Conservation (phyloP, 2,329 filamentous ascomycete species). For the Aspergillus costaricaensis region DNA sequence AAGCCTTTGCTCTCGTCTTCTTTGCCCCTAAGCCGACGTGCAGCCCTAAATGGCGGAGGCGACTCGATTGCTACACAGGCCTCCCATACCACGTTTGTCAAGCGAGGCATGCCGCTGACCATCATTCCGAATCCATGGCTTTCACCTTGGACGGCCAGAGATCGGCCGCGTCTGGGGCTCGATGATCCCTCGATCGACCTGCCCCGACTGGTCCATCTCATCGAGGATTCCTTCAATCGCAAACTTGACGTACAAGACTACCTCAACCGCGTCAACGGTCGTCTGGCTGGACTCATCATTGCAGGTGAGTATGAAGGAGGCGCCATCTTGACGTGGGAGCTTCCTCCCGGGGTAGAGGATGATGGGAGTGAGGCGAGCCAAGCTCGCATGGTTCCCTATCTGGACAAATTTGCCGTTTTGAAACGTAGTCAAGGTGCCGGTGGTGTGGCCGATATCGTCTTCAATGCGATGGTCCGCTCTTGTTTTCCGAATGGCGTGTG, state of each 20-base stretch:
- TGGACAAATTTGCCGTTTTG: constrained; percentile 96
- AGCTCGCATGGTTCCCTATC: constrained; percentile 78
- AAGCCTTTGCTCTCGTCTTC: constrained; percentile 92
- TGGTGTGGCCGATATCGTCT: constrained; percentile 92
- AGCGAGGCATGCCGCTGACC: constrained; percentile 85
- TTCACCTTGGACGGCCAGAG: constrained; percentile 68
- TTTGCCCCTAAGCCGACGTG: constrained; percentile 70
- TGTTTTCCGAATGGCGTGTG: constrained; percentile 89
- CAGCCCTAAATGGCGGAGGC: constrained; percentile 31
- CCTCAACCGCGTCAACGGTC: constrained; percentile 73
- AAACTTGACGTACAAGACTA: constrained; percentile 84
- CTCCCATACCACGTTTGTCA: constrained; percentile 75
- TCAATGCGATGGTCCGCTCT: constrained; percentile 88
- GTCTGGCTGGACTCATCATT: constrained; percentile 87
- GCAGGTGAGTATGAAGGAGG: constrained; percentile 96
- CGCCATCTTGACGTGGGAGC: constrained; percentile 93
- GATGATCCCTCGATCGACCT: constrained; percentile 83
- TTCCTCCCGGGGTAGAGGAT: constrained; percentile 62
- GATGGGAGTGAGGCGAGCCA: constrained; percentile 55
- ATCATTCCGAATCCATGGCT: constrained; percentile 73
- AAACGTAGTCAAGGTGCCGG: constrained; percentile 85
- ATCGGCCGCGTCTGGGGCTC: constrained; percentile 65
- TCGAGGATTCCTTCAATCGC: constrained; percentile 89
- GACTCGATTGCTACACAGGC: constrained; percentile 41
- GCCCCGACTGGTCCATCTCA: constrained; percentile 76